Evolutionary conservation across 140 eudicot species (phyloP), one percentile per base, ranked within the genome.

Genomic region (Ambrosia hybrid): DNA sequence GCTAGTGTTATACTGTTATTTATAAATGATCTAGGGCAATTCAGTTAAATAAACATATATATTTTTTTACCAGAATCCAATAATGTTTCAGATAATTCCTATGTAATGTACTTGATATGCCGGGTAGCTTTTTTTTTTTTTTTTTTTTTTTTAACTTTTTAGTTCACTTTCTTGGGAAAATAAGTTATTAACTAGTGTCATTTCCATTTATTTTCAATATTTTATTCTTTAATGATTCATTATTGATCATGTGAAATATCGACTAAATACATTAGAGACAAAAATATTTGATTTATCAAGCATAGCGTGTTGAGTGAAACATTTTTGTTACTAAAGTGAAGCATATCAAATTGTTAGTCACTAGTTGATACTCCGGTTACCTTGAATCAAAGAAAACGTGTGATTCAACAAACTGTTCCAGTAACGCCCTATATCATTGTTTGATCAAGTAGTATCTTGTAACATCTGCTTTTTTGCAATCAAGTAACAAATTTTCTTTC

Each of bases 91-190:
- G 53, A 12, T 53, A 55, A 37, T 45, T 45, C 53, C 43, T 15
- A 11, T 71, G 39, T 36, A 36, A 70, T n/a, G 38, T 53, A 53
- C 11, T 52, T 70, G 51, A 53, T 69, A 52, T 69, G 52, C 53
- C 53, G 8, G 65, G 4, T 17, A 70, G 52, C 74, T 37, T 62
- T 5, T 16, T 62, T 62, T 37, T 55, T 21, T 21, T 21, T 21
- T 21, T 21, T 21, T 21, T 21, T n/a, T n/a, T n/a, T n/a, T n/a
- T n/a, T n/a, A n/a, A 70, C 64, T 39, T 4, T 26, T 64, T 15
- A 34, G 10, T 3, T 64, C 36, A 14, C 52, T 41, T 64, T 2
- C 6, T 37, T 63, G 13, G 68, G 51, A 14, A 49, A 49, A 7
- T 8, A 49, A 49, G 53, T 10, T 49, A 8, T 6, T 49, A 9